A percentile compares a stretch with the other conserved stretches of the same genome.
These are phyloP conservation scores for Corchorus capsularis DNA, from an alignment of 345 rosid species.

Conservation along the genomic window DNA sequence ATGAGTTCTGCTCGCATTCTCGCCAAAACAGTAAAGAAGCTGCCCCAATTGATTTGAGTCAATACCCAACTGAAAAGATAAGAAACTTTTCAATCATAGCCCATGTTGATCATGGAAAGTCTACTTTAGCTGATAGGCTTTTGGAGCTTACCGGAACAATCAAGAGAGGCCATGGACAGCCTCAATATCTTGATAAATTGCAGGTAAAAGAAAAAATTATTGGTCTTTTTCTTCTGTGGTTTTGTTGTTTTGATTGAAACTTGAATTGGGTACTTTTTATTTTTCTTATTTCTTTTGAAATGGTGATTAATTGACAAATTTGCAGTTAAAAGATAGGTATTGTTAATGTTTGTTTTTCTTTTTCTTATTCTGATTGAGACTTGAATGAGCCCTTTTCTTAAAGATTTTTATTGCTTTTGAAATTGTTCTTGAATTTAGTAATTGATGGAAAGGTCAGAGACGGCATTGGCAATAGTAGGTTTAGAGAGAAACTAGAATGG, in stretches of 20 bases:
- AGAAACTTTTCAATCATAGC: constrained; percentile 96
- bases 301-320: not conserved
- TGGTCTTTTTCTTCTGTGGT: not conserved
- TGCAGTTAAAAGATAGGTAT: not conserved
- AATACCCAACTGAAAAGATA: constrained; percentile 74
- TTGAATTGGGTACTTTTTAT: not conserved
- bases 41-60: constrained; percentile 56
- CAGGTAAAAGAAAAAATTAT: constrained; percentile 42
- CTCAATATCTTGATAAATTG: constrained; percentile 94
- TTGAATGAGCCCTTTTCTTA: not conserved
- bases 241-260: not conserved
- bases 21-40: constrained; percentile 46
- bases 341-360: not conserved
- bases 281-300: not conserved
- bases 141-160: constrained; percentile 97
- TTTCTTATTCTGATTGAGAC: not conserved
- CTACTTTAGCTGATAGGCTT: constrained; percentile 94
- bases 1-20: constrained; percentile 55
- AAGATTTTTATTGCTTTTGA: not conserved
- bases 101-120: constrained; percentile 94
- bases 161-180: constrained; percentile 92
- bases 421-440: not conserved
- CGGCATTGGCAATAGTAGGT: not conserved
- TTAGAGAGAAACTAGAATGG: constrained; percentile 6
- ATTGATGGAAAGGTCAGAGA: not conserved